Base-by-base conservation (phyloP, 140 eudicot genomes). In the Senecio squalidus region DNA sequence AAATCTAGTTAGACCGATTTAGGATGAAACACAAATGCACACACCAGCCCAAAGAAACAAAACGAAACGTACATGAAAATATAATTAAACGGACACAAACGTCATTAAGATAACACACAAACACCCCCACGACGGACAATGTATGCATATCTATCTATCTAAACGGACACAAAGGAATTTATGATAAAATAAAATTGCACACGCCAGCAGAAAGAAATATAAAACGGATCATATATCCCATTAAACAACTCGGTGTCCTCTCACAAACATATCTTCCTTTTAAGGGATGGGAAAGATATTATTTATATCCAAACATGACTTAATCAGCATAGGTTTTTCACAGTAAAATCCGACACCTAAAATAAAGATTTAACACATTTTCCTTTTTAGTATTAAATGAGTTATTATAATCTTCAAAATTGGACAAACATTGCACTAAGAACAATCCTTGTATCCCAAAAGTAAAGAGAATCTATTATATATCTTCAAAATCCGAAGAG, bases 311-410 rank as follows among this genome's bases (percentile, higher is more conserved):
- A 51, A n/a, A 26, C 21, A 15, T 51, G 17, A 51, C 20, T 11
- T 26, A 6, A 21, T 51, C 18, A 14, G 3, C 50, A 44, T 1
- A 44, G 24, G n/a, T 17, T 14, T 7, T 44, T 44, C 16, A 44
- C 4, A 44, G 16, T 7, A 16, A 59, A 23, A 39, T 7, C 36
- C 25, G 15, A 40, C 15, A 38, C 52, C 34, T 16, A 3, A 3
- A 34, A 45, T 26, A 44, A 31, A 3, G 47, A 34, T 47, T 47
- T n/a, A n/a, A n/a, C 44, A 47, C 48, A 47, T 62, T 62, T 22
- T 27, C 33, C n/a, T 30, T 47, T 62, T 30, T 29, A 22, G 18
- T 33, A 14, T 9, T 50, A 2, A 14, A 49, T 9, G 13, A 30
- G 9, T 62, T 7, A 22, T 16, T 21, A 31, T 46, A 6, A 33